Evolutionary conservation across 2,329 filamentous ascomycete genomes (phyloP).

Genomic region (Nemania bipapillata): DNA sequence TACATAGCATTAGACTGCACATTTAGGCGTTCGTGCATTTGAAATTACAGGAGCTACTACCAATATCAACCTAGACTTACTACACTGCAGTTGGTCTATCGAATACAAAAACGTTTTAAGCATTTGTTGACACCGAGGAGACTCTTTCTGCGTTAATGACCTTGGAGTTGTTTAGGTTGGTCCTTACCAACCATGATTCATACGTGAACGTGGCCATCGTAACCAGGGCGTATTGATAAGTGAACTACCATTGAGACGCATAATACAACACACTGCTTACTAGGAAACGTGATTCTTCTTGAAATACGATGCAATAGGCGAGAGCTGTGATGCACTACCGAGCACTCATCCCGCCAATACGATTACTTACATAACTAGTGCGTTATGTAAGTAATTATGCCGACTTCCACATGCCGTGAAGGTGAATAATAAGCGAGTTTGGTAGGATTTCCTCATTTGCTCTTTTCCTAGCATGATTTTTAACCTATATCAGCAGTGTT

Average conservation of each 20-base stretch:
- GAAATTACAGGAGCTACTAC: background rate
- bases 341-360: background rate
- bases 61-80: background rate
- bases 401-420: background rate
- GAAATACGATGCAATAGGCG: background rate
- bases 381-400: background rate
- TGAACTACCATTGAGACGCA: background rate
- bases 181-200: background rate
- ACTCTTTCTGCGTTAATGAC: too few relatives aligned
- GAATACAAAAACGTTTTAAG: too few relatives aligned
- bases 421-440: background rate
- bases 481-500: background rate
- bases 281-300: background rate
- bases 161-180: too few relatives aligned
- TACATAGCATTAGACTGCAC: background rate
- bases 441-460: background rate
- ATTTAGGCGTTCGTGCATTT: background rate
- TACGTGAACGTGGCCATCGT: background rate
- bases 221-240: background rate
- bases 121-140: too few relatives aligned
- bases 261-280: slow-evolving; percentile 1
- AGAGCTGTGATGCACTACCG: background rate
- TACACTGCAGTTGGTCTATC: too few relatives aligned
- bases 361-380: background rate
- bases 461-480: background rate